Evolutionary conservation across 768 basidiomycete genomes (phyloP), one percentile per base, ranked within the genome.

Genomic region (Leucocoprinus sp.): DNA sequence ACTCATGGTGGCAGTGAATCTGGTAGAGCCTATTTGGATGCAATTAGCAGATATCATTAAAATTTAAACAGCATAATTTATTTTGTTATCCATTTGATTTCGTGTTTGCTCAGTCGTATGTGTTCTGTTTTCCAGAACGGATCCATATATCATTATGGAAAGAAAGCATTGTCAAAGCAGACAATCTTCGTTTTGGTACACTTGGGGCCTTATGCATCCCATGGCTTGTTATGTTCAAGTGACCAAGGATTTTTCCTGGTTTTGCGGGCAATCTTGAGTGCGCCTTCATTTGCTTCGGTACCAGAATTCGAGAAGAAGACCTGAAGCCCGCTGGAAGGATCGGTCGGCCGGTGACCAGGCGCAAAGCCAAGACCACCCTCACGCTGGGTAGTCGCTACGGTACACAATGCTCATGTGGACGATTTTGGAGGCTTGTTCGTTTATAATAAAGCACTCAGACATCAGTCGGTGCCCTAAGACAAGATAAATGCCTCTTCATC

Each of bases 211-310:
- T 31, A 66, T 54, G 43, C 71, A 65, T 28, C 76, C 74, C 70
- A 45, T 56, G 60, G 51, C 36, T 52, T 54, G 17, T 54, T 55
- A 5, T 48, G 50, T 26, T 50, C 50, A 34, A 65, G 65, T 12
- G 72, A 75, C 77, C 76, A 84, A 12, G 78, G 72, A 38, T 84
- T 82, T 65, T 97, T 97, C 38, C 89, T 96, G 15, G 89, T 80
- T 59, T 89, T 93, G 33, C 96, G 81, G 23, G 87, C 93, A 53
- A 97, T 81, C 64, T 99, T 98, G 53, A 98, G 68, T 11, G 96
- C 96, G 31, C 93, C 96, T 61, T 99, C 96, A 61, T 96, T 98
- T 36, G 95, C 92, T 60, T 98, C 96, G 8, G 96, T 96, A 1
- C 96, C 96, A 31, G 92, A 86, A 69, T 95, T 98, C 29, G 85